Evolutionary conservation across 1,284 basidiomycete genomes (phyloP).

Genomic region (Porogramme epimiltina): DNA sequence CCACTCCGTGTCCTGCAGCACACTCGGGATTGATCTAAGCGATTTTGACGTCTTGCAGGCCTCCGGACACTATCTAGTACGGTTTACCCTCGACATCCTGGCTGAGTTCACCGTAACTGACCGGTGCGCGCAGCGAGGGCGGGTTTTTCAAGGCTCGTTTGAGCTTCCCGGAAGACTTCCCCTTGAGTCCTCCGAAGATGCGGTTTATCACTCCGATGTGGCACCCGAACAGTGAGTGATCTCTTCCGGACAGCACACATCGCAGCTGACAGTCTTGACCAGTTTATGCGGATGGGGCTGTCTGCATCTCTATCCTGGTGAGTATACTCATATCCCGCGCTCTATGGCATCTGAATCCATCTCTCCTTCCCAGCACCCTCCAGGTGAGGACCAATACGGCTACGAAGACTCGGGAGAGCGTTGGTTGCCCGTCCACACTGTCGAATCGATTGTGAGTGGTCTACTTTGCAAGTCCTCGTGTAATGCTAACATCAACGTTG

Average conservation of each 20-base stretch:
- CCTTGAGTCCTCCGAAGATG: conserved; percentile 94
- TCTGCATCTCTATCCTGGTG: conserved; percentile 96
- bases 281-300: conserved; percentile 90
- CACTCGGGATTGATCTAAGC: conserved; percentile 22
- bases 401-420: conserved; percentile 97
- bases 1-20: conserved; percentile 2
- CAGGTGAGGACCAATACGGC: conserved; percentile 97
- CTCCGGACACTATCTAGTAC: conserved; percentile 88
- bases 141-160: conserved; percentile 90
- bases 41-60: conserved; percentile 46
- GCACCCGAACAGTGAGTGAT: conserved; percentile 89
- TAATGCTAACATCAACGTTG: neutral
- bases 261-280: conserved; percentile 3
- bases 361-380: conserved; percentile 79
- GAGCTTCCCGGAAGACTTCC: conserved; percentile 89
- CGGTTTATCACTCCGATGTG: conserved; percentile 96
- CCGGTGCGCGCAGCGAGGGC: conserved; percentile 80
- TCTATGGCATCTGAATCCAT: neutral
- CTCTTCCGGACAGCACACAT: conserved; percentile 24
- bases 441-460: conserved; percentile 91
- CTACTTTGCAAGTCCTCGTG: conserved; percentile 5
- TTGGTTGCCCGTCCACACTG: conserved; percentile 97
- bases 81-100: conserved; percentile 21
- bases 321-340: conserved; percentile 30
- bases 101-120: neutral